These are phyloP conservation scores for Malus hybrid DNA, from an alignment of 331 rosid species.

Conservation along the genomic window DNA sequence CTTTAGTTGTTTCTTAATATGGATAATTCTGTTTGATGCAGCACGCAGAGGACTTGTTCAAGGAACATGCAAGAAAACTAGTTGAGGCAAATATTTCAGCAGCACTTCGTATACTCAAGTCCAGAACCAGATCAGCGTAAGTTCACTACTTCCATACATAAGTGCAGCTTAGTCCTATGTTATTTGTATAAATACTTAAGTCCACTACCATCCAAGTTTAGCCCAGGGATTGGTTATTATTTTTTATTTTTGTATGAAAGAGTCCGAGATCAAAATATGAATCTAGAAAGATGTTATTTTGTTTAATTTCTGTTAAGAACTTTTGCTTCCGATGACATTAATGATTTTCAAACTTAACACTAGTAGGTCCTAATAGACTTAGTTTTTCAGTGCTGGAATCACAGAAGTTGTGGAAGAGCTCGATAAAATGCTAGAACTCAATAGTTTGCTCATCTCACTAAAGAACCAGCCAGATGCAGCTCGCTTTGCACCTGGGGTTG, in stretches of 20 bases:
- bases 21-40: constrained; percentile 31
- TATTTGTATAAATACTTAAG: not conserved
- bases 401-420: constrained; percentile 63
- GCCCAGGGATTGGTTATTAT: not conserved
- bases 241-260: not conserved
- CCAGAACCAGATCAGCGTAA: constrained; percentile 82
- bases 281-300: not conserved
- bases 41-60: constrained; percentile 81
- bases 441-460: constrained; percentile 62
- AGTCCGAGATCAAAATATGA: not conserved
- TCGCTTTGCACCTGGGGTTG: constrained; percentile 79
- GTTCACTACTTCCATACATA: constrained; percentile 17
- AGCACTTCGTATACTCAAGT: constrained; percentile 57
- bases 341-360: not conserved
- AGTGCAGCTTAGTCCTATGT: not conserved
- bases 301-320: not conserved
- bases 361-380: constrained; percentile 24
- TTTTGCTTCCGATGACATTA: not conserved
- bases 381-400: constrained; percentile 57
- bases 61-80: constrained; percentile 65
- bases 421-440: constrained; percentile 55
- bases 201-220: not conserved
- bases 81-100: constrained; percentile 68
- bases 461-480: constrained; percentile 71
- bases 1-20: constrained; percentile 10